These are phyloP conservation scores for Elsinoe fawcettii DNA, from an alignment of 2,329 filamentous ascomycete species.

Conservation along the genomic window DNA sequence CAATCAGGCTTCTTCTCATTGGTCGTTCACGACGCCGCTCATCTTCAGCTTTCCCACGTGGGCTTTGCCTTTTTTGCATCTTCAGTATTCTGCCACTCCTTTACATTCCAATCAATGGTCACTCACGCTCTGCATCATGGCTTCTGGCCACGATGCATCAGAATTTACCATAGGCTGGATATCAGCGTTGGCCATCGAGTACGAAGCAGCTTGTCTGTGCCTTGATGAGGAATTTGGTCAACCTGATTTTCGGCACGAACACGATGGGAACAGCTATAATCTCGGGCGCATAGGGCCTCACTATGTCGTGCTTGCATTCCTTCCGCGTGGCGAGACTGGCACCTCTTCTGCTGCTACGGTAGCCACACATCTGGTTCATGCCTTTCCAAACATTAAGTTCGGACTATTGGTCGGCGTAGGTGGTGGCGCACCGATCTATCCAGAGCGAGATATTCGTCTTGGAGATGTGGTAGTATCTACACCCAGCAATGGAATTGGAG, in stretches of 20 bases:
- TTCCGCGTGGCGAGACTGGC: slow-evolving; percentile 22
- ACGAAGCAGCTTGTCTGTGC: slow-evolving; percentile 32
- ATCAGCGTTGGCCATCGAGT: slow-evolving; percentile 34
- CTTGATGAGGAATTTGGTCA: slow-evolving; percentile 34
- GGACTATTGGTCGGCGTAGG: slow-evolving; percentile 22
- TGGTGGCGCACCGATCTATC: slow-evolving; percentile 20
- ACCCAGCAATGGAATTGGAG: slow-evolving; percentile 17
- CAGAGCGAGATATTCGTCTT: slow-evolving; percentile 22
- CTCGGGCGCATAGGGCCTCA: slow-evolving; percentile 27
- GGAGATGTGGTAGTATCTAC: slow-evolving; percentile 26
- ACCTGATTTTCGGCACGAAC: slow-evolving; percentile 13
- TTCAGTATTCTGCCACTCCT: no score
- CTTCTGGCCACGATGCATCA: no score
- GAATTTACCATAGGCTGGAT: slow-evolving; percentile 37
- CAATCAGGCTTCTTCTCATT: no score
- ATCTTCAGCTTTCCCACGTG: no score
- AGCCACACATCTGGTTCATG: slow-evolving; percentile 19
- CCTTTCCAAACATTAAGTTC: slow-evolving; percentile 19
- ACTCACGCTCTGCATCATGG: no score
- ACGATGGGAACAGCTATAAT: slow-evolving; percentile 25
- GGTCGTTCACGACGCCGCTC: no score
- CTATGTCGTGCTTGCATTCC: slow-evolving; percentile 26
- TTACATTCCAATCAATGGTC: no score
- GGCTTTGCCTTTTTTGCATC: no score
- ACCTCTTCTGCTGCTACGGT: slow-evolving; percentile 20